Base-by-base conservation (phyloP, 2,329 filamentous ascomycete species). In the Sphaerulina musiva region DNA sequence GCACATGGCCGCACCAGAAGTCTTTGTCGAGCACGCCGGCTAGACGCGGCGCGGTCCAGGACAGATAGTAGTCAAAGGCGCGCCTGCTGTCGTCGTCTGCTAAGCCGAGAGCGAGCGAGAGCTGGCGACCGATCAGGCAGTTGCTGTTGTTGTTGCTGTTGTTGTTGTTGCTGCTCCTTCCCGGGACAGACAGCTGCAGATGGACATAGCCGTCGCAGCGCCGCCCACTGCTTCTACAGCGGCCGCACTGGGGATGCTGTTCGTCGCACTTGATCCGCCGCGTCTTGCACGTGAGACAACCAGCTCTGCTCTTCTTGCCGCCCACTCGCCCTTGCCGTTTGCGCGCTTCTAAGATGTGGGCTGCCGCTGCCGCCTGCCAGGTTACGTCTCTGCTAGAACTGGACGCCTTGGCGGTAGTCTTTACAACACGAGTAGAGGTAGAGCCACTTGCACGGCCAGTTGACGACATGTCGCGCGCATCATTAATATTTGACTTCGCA, bases 241-340 rank as follows among this genome's bases (percentile, higher is more conserved):
- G 74, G 14, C 72, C 62, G 58, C 80, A 82, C 34, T 66, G 68
- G 1, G 78, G 78, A 45, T 74, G 78, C 14, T 64, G 66, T 66
- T 81, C 78, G 58, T 80, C 78, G 60, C 79, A 82, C 62, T 81
- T 81, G 50, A 81, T 73, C 45, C 76, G 76, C 48, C 78, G 74
- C 12, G 75, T 71, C 64, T 58, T 60, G 51, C 61, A 63, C 8
- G 59, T 60, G 2, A 45, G 23, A 42, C 61, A 63, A 10, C 61
- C 61, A 5, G n/a, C 38, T 40, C 59, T 49, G 7, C 55, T 54
- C 40, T 62, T 63, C 38, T 46, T 51, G 47, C 51, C 52, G 32
- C 60, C 60, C 6, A 64, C 48, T 1, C 60, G 58, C 1, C 59
- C 60, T 20, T 52, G 59, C 34, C 40, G 43, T 47, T 58, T 57